phyloP scores from a whole-genome alignment of 768 basidiomycete species.

The Gymnopilus dilepis region DNA sequence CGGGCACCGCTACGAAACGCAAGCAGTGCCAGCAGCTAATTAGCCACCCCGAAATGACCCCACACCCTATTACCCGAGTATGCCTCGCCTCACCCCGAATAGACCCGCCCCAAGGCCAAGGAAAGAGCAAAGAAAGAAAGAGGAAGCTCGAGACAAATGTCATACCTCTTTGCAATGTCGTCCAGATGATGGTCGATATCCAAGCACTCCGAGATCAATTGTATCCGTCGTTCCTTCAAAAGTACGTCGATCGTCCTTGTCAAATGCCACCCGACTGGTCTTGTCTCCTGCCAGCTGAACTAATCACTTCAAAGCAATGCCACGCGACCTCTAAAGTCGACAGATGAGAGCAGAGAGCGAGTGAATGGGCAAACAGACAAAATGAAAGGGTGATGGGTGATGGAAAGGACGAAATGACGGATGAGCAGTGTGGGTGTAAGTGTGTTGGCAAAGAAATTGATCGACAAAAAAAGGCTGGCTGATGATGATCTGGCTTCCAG shows the following conservation, averaged over 20 bases:
- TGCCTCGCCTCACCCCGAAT: background rate
- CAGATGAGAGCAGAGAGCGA: background rate
- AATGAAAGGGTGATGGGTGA: background rate
- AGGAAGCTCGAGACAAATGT: background rate
- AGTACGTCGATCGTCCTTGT: background rate
- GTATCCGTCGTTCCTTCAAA: background rate
- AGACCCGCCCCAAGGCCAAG: background rate
- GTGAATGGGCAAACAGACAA: background rate
- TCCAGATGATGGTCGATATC: background rate
- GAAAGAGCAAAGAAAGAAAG: background rate
- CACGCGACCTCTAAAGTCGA: background rate
- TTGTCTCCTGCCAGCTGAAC: too few relatives aligned
- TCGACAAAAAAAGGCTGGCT: background rate
- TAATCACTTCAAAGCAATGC: too few relatives aligned
- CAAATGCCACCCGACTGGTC: background rate
- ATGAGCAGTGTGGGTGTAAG: background rate
- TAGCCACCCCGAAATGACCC: background rate
- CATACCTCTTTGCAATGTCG: background rate
- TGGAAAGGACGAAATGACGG: background rate
- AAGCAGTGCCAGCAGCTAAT: background rate
- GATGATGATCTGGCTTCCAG: too few relatives aligned
- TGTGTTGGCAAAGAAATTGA: background rate
- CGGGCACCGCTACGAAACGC: background rate
- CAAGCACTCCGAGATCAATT: background rate
- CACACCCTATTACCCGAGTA: conserved; percentile 1